phyloP scores from a whole-genome alignment of 192 early-diverging fungal species.

The Radiomyces spectabilis region DNA sequence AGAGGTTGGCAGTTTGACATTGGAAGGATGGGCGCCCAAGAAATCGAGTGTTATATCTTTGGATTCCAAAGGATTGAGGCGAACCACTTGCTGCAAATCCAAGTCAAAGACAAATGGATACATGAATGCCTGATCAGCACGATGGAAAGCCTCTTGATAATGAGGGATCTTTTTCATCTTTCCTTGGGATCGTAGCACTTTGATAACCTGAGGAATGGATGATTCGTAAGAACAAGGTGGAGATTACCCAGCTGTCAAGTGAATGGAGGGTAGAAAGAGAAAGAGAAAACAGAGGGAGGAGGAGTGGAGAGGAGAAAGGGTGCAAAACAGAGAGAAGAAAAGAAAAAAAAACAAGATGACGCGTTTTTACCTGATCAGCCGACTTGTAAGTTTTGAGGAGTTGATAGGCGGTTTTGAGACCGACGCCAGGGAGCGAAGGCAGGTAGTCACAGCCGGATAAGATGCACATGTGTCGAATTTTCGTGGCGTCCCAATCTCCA shows the following conservation, averaged over 20 bases:
- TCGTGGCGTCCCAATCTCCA: slow-evolving; percentile 43
- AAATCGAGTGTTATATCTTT: neutral
- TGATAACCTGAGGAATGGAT: slow-evolving; percentile 14
- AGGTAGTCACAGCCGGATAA: slow-evolving; percentile 98
- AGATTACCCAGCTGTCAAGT: neutral
- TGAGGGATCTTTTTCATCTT: slow-evolving; percentile 42
- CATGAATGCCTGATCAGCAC: slow-evolving; percentile 82
- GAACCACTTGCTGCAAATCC: neutral
- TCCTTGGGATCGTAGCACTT: slow-evolving; percentile 18
- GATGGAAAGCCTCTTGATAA: slow-evolving; percentile 63
- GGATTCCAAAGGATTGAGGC: neutral
- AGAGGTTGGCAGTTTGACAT: too few species aligned
- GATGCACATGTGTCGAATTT: slow-evolving; percentile 89
- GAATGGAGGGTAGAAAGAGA: too few species aligned
- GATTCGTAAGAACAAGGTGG: neutral
- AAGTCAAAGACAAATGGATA: slow-evolving; percentile 85
- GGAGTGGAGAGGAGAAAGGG: neutral
- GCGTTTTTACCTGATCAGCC: slow-evolving; percentile 21
- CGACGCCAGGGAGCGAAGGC: slow-evolving; percentile 75
- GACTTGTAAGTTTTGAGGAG: slow-evolving; percentile 41
- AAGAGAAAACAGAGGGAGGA: too few species aligned
- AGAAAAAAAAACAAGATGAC: neutral
- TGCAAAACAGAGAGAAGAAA: neutral
- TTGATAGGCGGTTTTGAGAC: slow-evolving; percentile 71
- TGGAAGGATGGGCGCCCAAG: too few species aligned